phyloP scores from a whole-genome alignment of 441 rosid genomes.

The Bocquillonia castaneifolia region DNA sequence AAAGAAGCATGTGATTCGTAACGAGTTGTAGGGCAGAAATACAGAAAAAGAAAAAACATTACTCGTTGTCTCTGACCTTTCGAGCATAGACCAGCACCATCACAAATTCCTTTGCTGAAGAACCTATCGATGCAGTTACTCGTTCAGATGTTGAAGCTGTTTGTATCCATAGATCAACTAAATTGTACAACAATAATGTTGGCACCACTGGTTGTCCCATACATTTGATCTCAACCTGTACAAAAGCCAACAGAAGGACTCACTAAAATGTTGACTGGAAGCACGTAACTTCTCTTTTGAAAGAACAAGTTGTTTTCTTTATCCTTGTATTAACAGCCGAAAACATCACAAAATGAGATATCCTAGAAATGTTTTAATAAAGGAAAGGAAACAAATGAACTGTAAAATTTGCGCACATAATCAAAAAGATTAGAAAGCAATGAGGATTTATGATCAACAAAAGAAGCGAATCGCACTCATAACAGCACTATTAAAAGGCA shows the following conservation, averaged over 20 bases:
- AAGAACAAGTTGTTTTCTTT: background rate
- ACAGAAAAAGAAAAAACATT: slow-evolving; percentile 9
- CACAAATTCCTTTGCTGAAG: slow-evolving; percentile 78
- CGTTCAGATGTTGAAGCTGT: slow-evolving; percentile 46
- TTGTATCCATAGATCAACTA: slow-evolving; percentile 71
- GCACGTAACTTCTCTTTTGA: background rate
- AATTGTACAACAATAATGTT: slow-evolving; percentile 51
- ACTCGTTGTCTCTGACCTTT: slow-evolving; percentile 34
- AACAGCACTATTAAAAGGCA: background rate
- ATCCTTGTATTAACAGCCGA: background rate
- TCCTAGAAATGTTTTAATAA: background rate
- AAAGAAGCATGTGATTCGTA: slow-evolving; percentile 14
- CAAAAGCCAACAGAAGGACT: background rate
- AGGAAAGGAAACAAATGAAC: too few relatives aligned
- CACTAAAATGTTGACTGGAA: background rate
- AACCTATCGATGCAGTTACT: slow-evolving; percentile 55
- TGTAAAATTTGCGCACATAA: too few relatives aligned
- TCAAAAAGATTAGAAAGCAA: too few relatives aligned
- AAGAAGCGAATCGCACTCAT: background rate
- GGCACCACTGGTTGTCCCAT: slow-evolving; percentile 81
- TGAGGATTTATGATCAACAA: background rate
- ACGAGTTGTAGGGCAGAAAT: slow-evolving; percentile 10
- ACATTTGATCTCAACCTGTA: slow-evolving; percentile 81
- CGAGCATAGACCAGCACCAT: slow-evolving; percentile 81
- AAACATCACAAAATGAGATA: background rate